phyloP scores from a whole-genome alignment of 148 eudicot species.

The Cornus suecica region DNA sequence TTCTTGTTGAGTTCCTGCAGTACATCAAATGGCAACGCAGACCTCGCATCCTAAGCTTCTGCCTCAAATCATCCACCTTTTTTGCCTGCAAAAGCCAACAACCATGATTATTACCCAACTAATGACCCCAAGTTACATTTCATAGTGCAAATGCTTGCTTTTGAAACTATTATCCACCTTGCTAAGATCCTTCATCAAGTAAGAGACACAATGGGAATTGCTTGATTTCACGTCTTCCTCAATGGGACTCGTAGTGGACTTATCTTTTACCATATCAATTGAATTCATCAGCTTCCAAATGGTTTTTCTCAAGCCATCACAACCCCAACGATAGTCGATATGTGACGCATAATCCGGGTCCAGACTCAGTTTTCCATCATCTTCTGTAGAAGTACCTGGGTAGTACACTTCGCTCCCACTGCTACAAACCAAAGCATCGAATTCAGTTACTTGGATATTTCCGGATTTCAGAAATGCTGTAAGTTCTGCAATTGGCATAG shows the following conservation, averaged over 20 bases:
- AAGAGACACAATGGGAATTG: slow-evolving; percentile 66
- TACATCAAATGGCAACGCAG: slow-evolving; percentile 82
- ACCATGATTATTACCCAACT: neutral
- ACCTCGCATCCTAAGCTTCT: slow-evolving; percentile 76
- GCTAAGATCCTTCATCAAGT: slow-evolving; percentile 47
- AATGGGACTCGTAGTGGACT: slow-evolving; percentile 23
- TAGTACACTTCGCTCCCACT: slow-evolving; percentile 76
- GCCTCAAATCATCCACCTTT: slow-evolving; percentile 73
- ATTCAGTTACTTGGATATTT: slow-evolving; percentile 52
- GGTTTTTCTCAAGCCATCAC: slow-evolving; percentile 58
- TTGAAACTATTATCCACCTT: slow-evolving; percentile 35
- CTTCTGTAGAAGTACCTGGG: slow-evolving; percentile 50
- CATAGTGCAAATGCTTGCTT: neutral
- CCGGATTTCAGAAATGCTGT: slow-evolving; percentile 44
- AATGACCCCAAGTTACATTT: neutral
- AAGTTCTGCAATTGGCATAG: slow-evolving; percentile 57
- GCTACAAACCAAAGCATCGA: slow-evolving; percentile 72
- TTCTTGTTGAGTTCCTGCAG: slow-evolving; percentile 66
- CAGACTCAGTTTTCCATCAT: slow-evolving; percentile 42
- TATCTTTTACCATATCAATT: slow-evolving; percentile 29
- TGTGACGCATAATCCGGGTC: slow-evolving; percentile 62
- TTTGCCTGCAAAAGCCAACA: slow-evolving; percentile 44
- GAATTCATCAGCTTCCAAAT: slow-evolving; percentile 52
- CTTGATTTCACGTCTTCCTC: slow-evolving; percentile 51
- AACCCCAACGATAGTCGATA: slow-evolving; percentile 77